Evolutionary conservation across 1,284 basidiomycete species (phyloP), one percentile per base, ranked within the genome.

Genomic region (Heliocybe sulcata): DNA sequence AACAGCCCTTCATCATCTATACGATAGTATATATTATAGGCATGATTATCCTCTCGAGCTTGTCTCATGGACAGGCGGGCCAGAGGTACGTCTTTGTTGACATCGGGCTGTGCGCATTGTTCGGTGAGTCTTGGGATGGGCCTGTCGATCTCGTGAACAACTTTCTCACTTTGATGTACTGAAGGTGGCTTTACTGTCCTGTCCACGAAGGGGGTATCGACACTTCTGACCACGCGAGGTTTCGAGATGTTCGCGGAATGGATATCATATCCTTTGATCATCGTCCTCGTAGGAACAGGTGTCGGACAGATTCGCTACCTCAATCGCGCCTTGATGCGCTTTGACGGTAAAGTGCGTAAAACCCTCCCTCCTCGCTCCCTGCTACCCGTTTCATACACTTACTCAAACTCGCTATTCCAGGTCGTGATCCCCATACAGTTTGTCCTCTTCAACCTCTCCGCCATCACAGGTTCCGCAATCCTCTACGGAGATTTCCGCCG

Each of bases 361-460:
- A 4, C 38, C 16, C n/a, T 35, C 9, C 9, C 33, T 35, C 33
- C 9, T 16, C 61, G 55, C 67, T 59, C 10, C 45, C 19, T 47
- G 31, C 45, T 2, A 42, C 25, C 25, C 42, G 25, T 29, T 20
- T 20, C 27, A 52, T 25, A 47, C 55, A 11, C 45, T 38, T n/a
- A 51, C 50, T 42, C 35, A 33, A 25, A 12, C 45, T 57, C 57
- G 49, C 33, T 16, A 16, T 31, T 52, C 20, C 65, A 93, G 87
- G 82, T 88, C 53, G 94, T 96, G 31, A 93, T 96, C 58, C 96
- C 96, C 1, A 87, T 88, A 12, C 95, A 98, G 74, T 99, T 98
- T 68, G 94, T 97, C 42, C 79, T 96, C 57, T 92, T 91, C 69
- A 91, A 85, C 48, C 74, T 94, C 20, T 89, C 87, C 42, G 93